phyloP scores from a whole-genome alignment of 345 rosid species.

The Brassica cretica region DNA sequence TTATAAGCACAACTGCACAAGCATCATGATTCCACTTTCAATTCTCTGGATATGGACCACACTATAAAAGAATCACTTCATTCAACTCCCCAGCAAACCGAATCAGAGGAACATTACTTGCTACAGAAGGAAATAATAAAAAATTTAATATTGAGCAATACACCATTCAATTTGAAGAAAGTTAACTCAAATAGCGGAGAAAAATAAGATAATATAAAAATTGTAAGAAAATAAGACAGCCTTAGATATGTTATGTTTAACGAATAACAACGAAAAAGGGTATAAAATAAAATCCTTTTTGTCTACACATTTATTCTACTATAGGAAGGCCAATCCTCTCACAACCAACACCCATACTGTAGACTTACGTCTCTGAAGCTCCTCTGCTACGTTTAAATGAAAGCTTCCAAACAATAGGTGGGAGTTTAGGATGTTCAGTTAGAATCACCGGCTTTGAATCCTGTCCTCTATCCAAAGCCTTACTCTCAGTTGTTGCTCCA shows the following conservation, averaged over 20 bases:
- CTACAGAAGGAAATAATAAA: background rate
- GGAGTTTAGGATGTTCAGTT: conserved; percentile 29
- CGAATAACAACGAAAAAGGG: too few species aligned
- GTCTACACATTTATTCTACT: too few species aligned
- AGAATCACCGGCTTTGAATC: conserved; percentile 6
- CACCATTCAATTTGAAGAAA: too few species aligned
- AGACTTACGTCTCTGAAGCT: conserved; percentile 21
- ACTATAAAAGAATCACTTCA: background rate
- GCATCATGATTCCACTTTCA: conserved; percentile 12
- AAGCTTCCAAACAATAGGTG: conserved; percentile 36
- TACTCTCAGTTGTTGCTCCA: conserved; percentile 24
- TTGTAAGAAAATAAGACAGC: too few species aligned
- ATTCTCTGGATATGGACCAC: background rate
- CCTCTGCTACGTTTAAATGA: conserved; percentile 22
- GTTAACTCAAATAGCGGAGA: too few species aligned
- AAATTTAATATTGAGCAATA: background rate
- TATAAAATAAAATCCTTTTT: too few species aligned
- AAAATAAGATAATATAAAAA: too few species aligned
- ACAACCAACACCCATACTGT: too few species aligned
- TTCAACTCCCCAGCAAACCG: conserved; percentile 3
- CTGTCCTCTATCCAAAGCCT: conserved; percentile 11
- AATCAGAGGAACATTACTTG: background rate
- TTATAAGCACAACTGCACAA: too few species aligned
- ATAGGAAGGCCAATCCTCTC: background rate
- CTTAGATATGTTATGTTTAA: too few species aligned